phyloP scores from a whole-genome alignment of 805 yeast genomes.

The Monosporozyma aerobia region DNA sequence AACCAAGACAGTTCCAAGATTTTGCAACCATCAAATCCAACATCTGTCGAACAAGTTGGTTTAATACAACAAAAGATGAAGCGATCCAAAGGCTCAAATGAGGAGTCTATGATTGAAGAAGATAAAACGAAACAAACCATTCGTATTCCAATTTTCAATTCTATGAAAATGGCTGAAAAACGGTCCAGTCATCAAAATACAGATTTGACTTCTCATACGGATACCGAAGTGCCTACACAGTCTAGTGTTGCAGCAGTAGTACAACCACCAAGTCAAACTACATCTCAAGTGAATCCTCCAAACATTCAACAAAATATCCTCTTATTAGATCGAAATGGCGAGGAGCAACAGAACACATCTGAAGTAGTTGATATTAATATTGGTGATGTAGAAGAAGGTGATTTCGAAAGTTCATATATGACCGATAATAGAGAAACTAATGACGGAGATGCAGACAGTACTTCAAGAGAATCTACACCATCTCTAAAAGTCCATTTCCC shows the following conservation, averaged over 20 bases:
- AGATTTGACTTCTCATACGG: neutral
- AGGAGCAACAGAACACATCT: neutral
- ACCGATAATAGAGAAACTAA: neutral
- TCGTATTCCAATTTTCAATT: conserved; percentile 18
- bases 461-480: conserved; percentile 7
- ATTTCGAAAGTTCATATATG: neutral
- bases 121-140: conserved; percentile 3
- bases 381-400: neutral
- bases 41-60: neutral
- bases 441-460: neutral
- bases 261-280: neutral
- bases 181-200: neutral
- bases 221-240: neutral
- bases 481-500: conserved; percentile 14
- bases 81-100: neutral
- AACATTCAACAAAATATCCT: neutral
- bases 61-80: neutral
- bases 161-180: conserved; percentile 6
- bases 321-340: neutral
- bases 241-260: neutral
- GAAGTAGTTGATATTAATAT: neutral
- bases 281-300: neutral
- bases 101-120: neutral
- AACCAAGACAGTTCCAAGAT: neutral
- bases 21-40: neutral